Evolutionary conservation across 2,329 filamentous ascomycete species (phyloP).

Genomic region (Penicillium psychrosexuale): DNA sequence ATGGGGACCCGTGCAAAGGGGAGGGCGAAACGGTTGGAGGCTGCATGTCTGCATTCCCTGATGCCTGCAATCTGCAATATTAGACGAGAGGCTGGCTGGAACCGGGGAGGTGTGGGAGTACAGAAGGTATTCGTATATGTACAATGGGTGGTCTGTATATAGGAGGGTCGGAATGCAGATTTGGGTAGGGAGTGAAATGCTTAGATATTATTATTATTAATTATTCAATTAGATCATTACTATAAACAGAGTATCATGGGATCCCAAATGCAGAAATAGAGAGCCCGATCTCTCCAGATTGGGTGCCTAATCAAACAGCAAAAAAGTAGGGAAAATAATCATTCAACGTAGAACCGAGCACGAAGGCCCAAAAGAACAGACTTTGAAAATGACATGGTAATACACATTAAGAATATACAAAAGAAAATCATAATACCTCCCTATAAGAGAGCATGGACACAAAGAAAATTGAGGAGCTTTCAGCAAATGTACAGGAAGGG

Average conservation of each 20-base stretch:
- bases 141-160: not conserved
- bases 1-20: slow-evolving; percentile 4
- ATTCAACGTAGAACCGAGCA: not conserved
- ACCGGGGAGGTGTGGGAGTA: not conserved
- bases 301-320: not conserved
- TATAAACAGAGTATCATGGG: slow-evolving; percentile 1
- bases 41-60: not conserved
- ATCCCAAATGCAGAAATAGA: not conserved
- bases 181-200: not conserved
- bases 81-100: not conserved
- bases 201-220: not conserved
- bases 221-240: not conserved
- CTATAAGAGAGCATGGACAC: slow-evolving; percentile 1
- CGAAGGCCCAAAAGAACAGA: slow-evolving; percentile 1
- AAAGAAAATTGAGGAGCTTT: slow-evolving; percentile 15
- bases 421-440: slow-evolving; percentile 12
- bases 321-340: not conserved
- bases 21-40: not conserved
- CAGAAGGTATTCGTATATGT: not conserved
- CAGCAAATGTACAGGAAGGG: slow-evolving; percentile 22
- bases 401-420: slow-evolving; percentile 28
- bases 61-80: not conserved
- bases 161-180: not conserved
- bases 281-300: not conserved
- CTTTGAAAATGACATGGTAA: slow-evolving; percentile 22